Base-by-base conservation (phyloP, 1,139 yeast species). In the Yamadazyma epiphylla region DNA sequence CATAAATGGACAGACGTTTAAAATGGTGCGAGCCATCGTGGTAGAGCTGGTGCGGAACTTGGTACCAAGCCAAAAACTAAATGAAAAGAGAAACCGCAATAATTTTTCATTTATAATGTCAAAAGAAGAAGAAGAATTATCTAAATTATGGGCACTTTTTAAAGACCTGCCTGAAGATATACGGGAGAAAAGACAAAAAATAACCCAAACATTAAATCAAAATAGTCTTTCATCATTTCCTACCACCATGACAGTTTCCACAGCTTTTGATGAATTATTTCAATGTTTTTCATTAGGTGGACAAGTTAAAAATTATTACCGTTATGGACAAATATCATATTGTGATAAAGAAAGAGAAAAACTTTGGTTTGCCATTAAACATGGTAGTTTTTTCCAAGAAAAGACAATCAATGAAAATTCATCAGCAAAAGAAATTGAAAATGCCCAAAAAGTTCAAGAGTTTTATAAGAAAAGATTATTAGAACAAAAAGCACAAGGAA, bases 221-320 rank as follows among this genome's bases (percentile, higher is more conserved):
- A 56, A 60, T 31, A 45, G 48, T 20, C 30, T 46, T 14, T 48
- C 56, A 5, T 56, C 62, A 21, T 67, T 58, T 32, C 74, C 74
- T 3, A 48, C 56, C 9, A 55, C 58, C 21, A 44, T 68, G 32
- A 56, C 69, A 9, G 51, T 66, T 13, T 64, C 82, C 30, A 85
- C 89, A 24, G 94, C 94, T 0, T 80, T 89, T 55, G 95, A 89
- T 54, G 95, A 86, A 48, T 63, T 89, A 22, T 71, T 88, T 29
- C 80, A 77, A 29, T 89, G 97, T 53, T 87, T 85, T 60, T 84
- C 96, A 0, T 51, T 88, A 3, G 96, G 96, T 2, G 96, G 96
- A 1, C 96, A 88, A 52, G 61, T 84, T 19, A 74, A 91, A 40
- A 74, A 82, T 54, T 81, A 84, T 48, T 89, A 89, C 51, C 60